phyloP scores from a whole-genome alignment of 1,284 basidiomycete species.

The Fereydounia khargensis region DNA sequence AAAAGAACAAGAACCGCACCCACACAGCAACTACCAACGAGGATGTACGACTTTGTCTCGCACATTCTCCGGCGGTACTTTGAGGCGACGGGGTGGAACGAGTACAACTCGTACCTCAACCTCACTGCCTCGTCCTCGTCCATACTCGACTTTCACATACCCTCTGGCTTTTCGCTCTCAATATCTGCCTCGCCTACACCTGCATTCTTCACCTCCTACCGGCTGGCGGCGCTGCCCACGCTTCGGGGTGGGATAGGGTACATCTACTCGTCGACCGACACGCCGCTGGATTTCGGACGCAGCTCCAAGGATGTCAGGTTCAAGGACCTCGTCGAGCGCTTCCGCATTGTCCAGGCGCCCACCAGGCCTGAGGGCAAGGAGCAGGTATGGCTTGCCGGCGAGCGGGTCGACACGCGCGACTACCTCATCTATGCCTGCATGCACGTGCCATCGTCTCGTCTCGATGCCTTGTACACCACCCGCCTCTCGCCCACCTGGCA shows the following conservation, averaged over 20 bases:
- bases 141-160: slow-evolving; percentile 79
- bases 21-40: no score
- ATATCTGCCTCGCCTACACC: slow-evolving; percentile 86
- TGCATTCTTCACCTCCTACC: slow-evolving; percentile 79
- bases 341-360: slow-evolving; percentile 76
- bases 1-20: no score
- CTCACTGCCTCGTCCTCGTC: slow-evolving; percentile 74
- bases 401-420: slow-evolving; percentile 61
- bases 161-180: slow-evolving; percentile 73
- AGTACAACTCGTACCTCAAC: slow-evolving; percentile 89
- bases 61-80: slow-evolving; percentile 88
- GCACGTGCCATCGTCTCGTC: slow-evolving; percentile 80
- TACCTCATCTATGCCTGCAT: slow-evolving; percentile 88
- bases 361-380: slow-evolving; percentile 70
- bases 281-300: slow-evolving; percentile 58
- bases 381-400: slow-evolving; percentile 74
- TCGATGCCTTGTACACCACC: slow-evolving; percentile 85
- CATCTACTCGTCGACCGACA: slow-evolving; percentile 68
- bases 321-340: slow-evolving; percentile 70
- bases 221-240: slow-evolving; percentile 85
- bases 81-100: slow-evolving; percentile 88
- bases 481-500: slow-evolving; percentile 64
- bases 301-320: slow-evolving; percentile 66
- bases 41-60: slow-evolving; percentile 59
- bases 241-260: slow-evolving; percentile 90